Conservation (phyloP, 495 filamentous ascomycete genomes). For the Neurospora sp. region DNA sequence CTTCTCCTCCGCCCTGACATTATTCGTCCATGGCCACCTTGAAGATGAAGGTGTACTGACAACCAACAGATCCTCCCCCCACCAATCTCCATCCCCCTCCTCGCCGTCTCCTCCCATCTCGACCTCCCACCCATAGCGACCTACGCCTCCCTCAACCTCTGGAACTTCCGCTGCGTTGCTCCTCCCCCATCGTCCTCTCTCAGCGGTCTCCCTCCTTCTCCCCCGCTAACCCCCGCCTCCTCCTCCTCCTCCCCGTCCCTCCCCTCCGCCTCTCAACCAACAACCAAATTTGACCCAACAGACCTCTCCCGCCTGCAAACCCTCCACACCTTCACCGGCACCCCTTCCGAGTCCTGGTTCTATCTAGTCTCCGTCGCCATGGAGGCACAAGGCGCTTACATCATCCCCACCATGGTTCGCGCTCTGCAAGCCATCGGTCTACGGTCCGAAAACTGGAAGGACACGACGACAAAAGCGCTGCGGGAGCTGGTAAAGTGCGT, state of each 20-base stretch:
- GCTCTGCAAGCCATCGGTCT: conserved; percentile 59
- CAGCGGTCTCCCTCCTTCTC: conserved; percentile 31
- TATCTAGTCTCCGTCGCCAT: conserved; percentile 90
- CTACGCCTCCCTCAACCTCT: conserved; percentile 78
- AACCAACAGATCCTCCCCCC: conserved; percentile 50
- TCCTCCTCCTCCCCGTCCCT: background rate
- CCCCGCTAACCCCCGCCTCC: background rate
- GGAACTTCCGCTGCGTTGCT: conserved; percentile 59
- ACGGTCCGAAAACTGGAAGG: conserved; percentile 36
- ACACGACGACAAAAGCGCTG: conserved; percentile 53
- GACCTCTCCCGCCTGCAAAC: conserved; percentile 64
- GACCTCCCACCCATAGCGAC: conserved; percentile 83
- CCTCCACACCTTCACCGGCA: conserved; percentile 81
- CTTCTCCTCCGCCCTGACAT: background rate
- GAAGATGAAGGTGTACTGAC: background rate
- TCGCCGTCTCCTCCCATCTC: conserved; percentile 62
- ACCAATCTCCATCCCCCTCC: conserved; percentile 67
- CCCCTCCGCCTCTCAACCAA: background rate
- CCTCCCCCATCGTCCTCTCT: conserved; percentile 14
- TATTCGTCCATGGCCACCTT: no score
- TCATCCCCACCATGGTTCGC: conserved; percentile 70
- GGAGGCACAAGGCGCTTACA: conserved; percentile 71
- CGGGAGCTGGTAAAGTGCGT: conserved; percentile 56
- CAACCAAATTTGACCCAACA: conserved; percentile 36
- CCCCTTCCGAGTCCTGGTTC: conserved; percentile 94